Evolutionary conservation across 2,329 filamentous ascomycete species (phyloP), one percentile per base, ranked within the genome.

Genomic region (Calycina herbarum): DNA sequence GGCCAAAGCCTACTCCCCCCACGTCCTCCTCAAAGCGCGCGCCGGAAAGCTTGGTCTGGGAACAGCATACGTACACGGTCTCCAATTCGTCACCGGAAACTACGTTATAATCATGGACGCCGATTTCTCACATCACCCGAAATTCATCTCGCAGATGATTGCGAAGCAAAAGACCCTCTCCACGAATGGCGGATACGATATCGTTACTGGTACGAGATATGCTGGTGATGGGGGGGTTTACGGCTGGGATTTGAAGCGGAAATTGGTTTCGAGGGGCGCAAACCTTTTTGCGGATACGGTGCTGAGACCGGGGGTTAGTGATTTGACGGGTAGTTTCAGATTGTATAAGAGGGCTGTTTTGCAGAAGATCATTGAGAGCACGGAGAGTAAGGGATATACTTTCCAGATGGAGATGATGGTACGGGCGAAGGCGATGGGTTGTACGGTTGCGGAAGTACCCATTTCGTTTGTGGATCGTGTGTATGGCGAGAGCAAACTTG

Each of bases 361-460:
- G 75, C 87, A 96, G 78, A 94, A 92, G 83, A 93, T 96, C 66
- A 97, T 99, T 74, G 83, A 85, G 75, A 92, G 86, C 79, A 97
- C 93, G 8, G 90, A 97, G 84, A 95, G 92, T 77, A 97, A 98
- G 82, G 95, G 95, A 2, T 99, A 98, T 79, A 94, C 91, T 51
- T 99, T 99, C 84, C 95, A 99, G 87, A 99, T 99, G 95, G 94
- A 97, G 85, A 91, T 99, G 88, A 98, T 97, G 89, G 94, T 98
- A 8, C 86, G 94, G 68, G 95, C 95, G 40, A 97, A 97, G 86
- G 92, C 91, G 17, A 94, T 97, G 92, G 94, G 95, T 0, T 96
- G 87, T 82, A 91, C 89, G 45, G 94, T 99, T 38, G 92, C 92
- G 17, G 95, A 99, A 83, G 94, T 97, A 67, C 95, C 95, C 13